phyloP scores from a whole-genome alignment of 163 green algal genomes.

The Scenedesmus sp. region DNA sequence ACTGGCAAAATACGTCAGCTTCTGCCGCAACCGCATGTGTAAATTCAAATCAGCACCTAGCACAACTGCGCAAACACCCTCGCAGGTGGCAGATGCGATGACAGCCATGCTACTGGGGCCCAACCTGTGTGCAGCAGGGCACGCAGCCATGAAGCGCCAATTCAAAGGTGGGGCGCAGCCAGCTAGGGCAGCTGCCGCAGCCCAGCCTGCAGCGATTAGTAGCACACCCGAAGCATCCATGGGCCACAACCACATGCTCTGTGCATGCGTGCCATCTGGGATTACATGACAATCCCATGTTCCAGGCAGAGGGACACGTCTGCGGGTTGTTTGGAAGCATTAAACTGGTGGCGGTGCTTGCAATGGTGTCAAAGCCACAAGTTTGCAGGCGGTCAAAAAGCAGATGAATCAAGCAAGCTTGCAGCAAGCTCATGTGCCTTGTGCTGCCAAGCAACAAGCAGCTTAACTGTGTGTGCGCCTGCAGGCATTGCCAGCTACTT shows the following conservation, averaged over 20 bases:
- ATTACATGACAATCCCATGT: no score
- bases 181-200: background rate
- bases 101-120: background rate
- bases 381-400: background rate
- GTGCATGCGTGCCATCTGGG: background rate
- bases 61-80: no score
- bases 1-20: no score
- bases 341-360: no score
- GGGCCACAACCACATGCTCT: background rate
- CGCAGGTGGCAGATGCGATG: background rate
- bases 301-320: no score
- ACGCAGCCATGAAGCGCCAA: background rate
- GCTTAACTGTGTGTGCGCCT: background rate
- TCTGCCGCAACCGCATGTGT: no score
- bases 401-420: background rate
- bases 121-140: background rate
- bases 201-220: background rate
- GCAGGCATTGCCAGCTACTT: background rate
- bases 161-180: background rate
- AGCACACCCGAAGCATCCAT: background rate
- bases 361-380: background rate
- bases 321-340: no score
- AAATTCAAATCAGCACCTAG: no score
- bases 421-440: background rate
- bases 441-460: background rate